Conservation (phyloP, 345 rosid genomes). For the Euphorbia peplus region DNA sequence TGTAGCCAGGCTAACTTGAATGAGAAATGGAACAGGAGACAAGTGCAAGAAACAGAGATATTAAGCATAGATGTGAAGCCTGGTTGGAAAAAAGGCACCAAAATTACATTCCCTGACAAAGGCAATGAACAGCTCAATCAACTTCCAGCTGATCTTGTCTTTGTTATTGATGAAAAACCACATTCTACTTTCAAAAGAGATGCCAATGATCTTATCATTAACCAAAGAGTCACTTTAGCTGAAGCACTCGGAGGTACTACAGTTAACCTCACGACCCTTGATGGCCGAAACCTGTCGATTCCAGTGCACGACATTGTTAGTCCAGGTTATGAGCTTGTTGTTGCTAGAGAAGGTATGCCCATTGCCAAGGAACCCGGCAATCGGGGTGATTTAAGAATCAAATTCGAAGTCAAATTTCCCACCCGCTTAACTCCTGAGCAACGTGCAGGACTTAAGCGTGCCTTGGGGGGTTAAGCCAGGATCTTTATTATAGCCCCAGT, state of each 20-base stretch:
- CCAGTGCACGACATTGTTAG: conserved; percentile 64
- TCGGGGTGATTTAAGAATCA: conserved; percentile 70
- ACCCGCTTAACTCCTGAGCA: conserved; percentile 63
- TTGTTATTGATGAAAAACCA: conserved; percentile 80
- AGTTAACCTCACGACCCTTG: conserved; percentile 53
- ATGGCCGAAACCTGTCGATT: conserved; percentile 57
- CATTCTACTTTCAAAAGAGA: conserved; percentile 70
- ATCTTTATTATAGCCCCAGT: no score
- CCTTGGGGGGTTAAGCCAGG: conserved; percentile 58
- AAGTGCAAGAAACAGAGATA: conserved; percentile 75
- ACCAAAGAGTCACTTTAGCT: conserved; percentile 53
- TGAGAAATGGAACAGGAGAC: conserved; percentile 41
- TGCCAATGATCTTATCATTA: conserved; percentile 68
- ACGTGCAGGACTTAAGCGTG: conserved; percentile 67
- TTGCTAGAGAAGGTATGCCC: conserved; percentile 91
- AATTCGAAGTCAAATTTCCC: conserved; percentile 87
- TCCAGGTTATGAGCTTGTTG: conserved; percentile 79
- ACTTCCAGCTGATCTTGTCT: conserved; percentile 86
- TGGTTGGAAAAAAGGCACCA: conserved; percentile 97
- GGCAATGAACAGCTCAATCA: conserved; percentile 90
- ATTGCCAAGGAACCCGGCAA: conserved; percentile 72
- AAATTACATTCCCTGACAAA: conserved; percentile 86
- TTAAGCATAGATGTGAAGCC: conserved; percentile 87
- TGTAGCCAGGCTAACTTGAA: no score
- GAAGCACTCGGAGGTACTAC: conserved; percentile 87